Evolutionary conservation across 495 filamentous ascomycete genomes (phyloP).

Genomic region (Hyaloscypha hepaticicola): DNA sequence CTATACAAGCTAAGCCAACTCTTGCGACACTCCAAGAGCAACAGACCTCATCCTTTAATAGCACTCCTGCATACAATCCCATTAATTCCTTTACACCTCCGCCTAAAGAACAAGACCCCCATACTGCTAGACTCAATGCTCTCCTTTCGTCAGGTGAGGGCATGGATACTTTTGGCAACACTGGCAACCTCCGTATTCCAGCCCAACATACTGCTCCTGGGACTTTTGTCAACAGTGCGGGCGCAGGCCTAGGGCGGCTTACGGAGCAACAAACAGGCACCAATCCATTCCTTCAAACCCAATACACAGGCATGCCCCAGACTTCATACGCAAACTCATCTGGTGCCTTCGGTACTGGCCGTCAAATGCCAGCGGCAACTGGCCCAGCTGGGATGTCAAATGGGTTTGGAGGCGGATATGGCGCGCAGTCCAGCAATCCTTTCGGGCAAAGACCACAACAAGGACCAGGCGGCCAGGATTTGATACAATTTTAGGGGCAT

Average conservation of each 20-base stretch:
- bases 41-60: slow-evolving; percentile 53
- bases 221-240: slow-evolving; percentile 94
- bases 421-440: slow-evolving; percentile 65
- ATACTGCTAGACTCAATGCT: slow-evolving; percentile 85
- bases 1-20: slow-evolving; percentile 56
- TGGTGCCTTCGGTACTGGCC: slow-evolving; percentile 24
- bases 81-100: slow-evolving; percentile 38
- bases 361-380: slow-evolving; percentile 73
- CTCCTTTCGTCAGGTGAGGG: slow-evolving; percentile 86
- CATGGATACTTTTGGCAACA: slow-evolving; percentile 96
- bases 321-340: slow-evolving; percentile 42
- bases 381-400: slow-evolving; percentile 60
- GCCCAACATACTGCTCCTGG: slow-evolving; percentile 96
- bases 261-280: slow-evolving; percentile 76
- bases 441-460: slow-evolving; percentile 67
- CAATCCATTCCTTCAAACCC: slow-evolving; percentile 84
- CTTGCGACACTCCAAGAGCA: slow-evolving; percentile 71
- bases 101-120: slow-evolving; percentile 63
- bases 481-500: slow-evolving; percentile 79
- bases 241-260: slow-evolving; percentile 67
- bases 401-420: slow-evolving; percentile 33
- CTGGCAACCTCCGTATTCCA: slow-evolving; percentile 89
- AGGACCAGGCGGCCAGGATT: slow-evolving; percentile 69
- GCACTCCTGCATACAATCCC: slow-evolving; percentile 38
- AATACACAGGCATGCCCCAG: slow-evolving; percentile 79